Percentiles rank a stretch among this genome's conserved stretches.
Evolutionary conservation across 148 eudicot genomes (phyloP).

Genomic region (Fallopia convolvulus): DNA sequence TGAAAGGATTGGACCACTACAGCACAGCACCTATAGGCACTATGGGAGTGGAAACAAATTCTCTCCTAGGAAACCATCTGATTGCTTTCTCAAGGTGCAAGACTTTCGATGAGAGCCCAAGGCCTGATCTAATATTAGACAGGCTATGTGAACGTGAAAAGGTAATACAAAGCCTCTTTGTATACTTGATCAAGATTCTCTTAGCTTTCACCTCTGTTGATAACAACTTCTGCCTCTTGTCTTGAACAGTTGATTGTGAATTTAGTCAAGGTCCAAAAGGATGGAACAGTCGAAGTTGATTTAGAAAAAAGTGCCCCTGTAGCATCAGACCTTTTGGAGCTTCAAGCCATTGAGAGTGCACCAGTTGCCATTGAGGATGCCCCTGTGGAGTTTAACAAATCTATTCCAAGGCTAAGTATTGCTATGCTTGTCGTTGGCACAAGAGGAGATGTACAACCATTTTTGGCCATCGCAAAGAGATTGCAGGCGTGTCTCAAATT

Average conservation of each 20-base stretch:
- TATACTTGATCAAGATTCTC: neutral
- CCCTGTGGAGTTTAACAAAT: slow-evolving; percentile 21
- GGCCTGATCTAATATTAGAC: slow-evolving; percentile 50
- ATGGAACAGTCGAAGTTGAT: slow-evolving; percentile 56
- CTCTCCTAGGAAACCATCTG: slow-evolving; percentile 36
- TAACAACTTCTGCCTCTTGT: slow-evolving; percentile 2
- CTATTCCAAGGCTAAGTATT: slow-evolving; percentile 61
- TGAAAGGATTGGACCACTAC: slow-evolving; percentile 53
- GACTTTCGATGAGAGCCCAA: slow-evolving; percentile 45
- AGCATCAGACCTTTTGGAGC: slow-evolving; percentile 43
- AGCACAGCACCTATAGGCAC: slow-evolving; percentile 47
- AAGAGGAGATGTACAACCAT: slow-evolving; percentile 95
- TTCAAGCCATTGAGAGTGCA: slow-evolving; percentile 31
- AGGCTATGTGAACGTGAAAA: slow-evolving; percentile 69
- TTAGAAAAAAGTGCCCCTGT: slow-evolving; percentile 32
- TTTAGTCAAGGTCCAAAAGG: slow-evolving; percentile 67
- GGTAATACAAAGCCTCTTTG: slow-evolving; percentile 28
- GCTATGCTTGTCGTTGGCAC: slow-evolving; percentile 92
- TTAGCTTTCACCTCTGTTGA: neutral
- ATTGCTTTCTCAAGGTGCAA: slow-evolving; percentile 12
- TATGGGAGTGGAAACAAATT: slow-evolving; percentile 27
- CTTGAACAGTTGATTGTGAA: slow-evolving; percentile 64
- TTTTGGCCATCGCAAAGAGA: slow-evolving; percentile 71
- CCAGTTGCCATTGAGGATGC: slow-evolving; percentile 23
- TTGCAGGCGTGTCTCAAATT: slow-evolving; percentile 45